A percentile compares a stretch with the other conserved stretches of the same genome.
These are phyloP conservation scores for Cladophialophora bantiana DNA, from an alignment of 2,329 filamentous ascomycete species.

Conservation along the genomic window DNA sequence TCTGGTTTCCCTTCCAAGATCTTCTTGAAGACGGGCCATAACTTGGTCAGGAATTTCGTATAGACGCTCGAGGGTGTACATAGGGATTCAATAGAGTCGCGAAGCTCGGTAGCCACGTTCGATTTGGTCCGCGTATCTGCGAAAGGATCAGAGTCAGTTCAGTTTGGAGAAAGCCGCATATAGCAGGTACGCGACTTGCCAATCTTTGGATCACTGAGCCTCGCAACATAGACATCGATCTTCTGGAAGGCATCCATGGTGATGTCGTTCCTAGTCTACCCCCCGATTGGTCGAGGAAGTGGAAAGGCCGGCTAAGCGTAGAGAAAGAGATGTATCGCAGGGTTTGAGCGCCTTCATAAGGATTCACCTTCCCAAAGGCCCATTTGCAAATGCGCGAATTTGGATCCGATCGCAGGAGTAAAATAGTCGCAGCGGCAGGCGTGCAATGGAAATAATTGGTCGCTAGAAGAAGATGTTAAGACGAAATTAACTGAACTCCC, in stretches of 20 bases:
- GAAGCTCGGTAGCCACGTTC: slow-evolving; percentile 81
- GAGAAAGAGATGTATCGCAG: slow-evolving; percentile 21
- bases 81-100: slow-evolving; percentile 84
- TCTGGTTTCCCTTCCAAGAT: slow-evolving; percentile 85
- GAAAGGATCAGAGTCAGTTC: slow-evolving; percentile 18
- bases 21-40: slow-evolving; percentile 87
- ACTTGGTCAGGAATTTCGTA: slow-evolving; percentile 78
- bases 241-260: slow-evolving; percentile 41
- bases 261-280: slow-evolving; percentile 19
- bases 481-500: not conserved
- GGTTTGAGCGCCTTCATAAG: slow-evolving; percentile 30
- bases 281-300: slow-evolving; percentile 19
- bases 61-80: slow-evolving; percentile 83
- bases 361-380: slow-evolving; percentile 11
- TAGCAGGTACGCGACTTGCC: slow-evolving; percentile 48
- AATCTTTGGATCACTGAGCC: slow-evolving; percentile 56
- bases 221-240: slow-evolving; percentile 58
- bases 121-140: slow-evolving; percentile 82
- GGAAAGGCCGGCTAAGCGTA: not conserved
- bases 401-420: not conserved
- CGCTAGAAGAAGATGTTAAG: slow-evolving; percentile 2
- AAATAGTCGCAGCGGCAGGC: not conserved
- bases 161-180: slow-evolving; percentile 2
- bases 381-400: slow-evolving; percentile 24
- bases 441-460: slow-evolving; percentile 9